Base-by-base conservation (phyloP, 352 stramenopile genomes). In the Phytophthora hibernalis region DNA sequence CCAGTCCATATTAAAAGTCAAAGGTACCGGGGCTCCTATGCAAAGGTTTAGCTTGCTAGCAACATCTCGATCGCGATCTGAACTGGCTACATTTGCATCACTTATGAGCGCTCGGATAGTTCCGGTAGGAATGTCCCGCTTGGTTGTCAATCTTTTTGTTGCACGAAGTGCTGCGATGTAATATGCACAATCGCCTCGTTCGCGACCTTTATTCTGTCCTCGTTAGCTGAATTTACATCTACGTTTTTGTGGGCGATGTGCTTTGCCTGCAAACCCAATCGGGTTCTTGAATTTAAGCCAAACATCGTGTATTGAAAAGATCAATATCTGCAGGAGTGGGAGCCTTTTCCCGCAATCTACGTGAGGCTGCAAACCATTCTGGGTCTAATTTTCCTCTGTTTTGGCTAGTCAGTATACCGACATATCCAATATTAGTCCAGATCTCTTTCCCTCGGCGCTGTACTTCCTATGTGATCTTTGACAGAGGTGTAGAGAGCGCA, bases 191-290 rank as follows among this genome's bases (percentile, higher is more conserved):
- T 54, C 0, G 26, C 26, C 1, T 11, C 12, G 15, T 28, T 16
- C 4, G 16, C 28, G 13, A 13, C 11, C 4, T 24, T 13, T 15
- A 40, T 37, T 12, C 28, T 54, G 12, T 40, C 10, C 6, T 26
- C 26, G 28, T 54, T 54, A 18, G 47, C 26, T 10, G 26, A 8
- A 11, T 11, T 22, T 9, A 57, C 50, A 9, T 57, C 33, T 3
- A 16, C 50, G n/a, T 57, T 57, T 45, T 35, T 45, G 20, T 47
- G 18, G 2, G 33, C 33, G 16, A 61, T 61, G n/a, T 52, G 53
- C 10, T n/a, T 61, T 1, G 42, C 54, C 18, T 5, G 22, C 12
- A n/a, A 53, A 16, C 11, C 5, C 24, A 38, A 15, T 24, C 22
- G 5, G 51, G 51, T 8, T 18, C 12, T 37, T 37, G 33, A 16